Percentiles rank a stretch among this genome's conserved stretches.
Conservation (phyloP, 2,329 filamentous ascomycete genomes). For the Aspergillus piperis region DNA sequence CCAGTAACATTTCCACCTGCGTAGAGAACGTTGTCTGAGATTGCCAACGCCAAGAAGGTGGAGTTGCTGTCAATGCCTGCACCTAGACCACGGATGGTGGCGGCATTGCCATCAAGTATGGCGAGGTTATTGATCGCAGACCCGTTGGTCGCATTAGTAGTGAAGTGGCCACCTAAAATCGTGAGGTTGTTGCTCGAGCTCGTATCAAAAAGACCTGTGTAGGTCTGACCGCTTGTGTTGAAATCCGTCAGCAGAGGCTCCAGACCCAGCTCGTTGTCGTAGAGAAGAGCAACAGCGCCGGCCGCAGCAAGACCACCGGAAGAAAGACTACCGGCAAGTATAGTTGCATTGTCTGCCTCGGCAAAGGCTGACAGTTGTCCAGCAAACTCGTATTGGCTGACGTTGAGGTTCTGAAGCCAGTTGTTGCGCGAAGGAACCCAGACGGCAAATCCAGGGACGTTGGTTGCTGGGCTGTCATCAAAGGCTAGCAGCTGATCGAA, state of each 20-base stretch:
- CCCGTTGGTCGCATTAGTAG: constrained; percentile 67
- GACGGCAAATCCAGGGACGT: constrained; percentile 76
- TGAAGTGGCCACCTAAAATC: constrained; percentile 84
- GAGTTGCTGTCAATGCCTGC: constrained; percentile 68
- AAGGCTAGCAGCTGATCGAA: constrained; percentile 75
- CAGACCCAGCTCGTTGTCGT: constrained; percentile 39
- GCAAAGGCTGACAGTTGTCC: constrained; percentile 73
- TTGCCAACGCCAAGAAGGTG: constrained; percentile 70
- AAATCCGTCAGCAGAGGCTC: constrained; percentile 51
- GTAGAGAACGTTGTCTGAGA: constrained; percentile 69
- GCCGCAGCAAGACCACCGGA: constrained; percentile 73
- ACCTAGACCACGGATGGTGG: constrained; percentile 68
- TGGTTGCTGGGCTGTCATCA: constrained; percentile 58
- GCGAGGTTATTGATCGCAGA: constrained; percentile 75
- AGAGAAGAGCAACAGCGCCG: constrained; percentile 68
- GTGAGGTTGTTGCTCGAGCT: constrained; percentile 74
- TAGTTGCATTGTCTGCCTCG: constrained; percentile 56
- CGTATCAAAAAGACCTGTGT: constrained; percentile 76
- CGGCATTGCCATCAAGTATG: constrained; percentile 75
- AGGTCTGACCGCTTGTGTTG: constrained; percentile 46
- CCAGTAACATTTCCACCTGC: constrained; percentile 81
- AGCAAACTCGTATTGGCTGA: constrained; percentile 64
- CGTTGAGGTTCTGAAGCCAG: constrained; percentile 80
- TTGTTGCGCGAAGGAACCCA: constrained; percentile 86
- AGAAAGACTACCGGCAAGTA: constrained; percentile 82